Conservation (phyloP, 106 monocot genomes). For the Xerophyta viscosa region DNA sequence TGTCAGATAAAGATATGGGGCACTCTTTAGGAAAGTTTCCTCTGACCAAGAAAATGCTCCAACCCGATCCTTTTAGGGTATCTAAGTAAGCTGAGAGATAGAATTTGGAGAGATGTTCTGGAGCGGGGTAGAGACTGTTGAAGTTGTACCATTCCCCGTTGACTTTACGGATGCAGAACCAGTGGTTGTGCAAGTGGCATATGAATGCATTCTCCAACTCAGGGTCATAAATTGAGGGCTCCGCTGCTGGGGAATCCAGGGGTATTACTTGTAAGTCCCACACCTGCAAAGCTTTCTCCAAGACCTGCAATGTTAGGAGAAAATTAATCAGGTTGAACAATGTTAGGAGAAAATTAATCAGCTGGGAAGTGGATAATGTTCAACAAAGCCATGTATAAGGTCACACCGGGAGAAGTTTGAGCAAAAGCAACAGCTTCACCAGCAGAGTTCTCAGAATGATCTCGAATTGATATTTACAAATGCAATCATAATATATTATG, state of each 20-base stretch:
- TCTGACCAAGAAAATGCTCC: conserved; percentile 93
- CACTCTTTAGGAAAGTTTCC: conserved; percentile 93
- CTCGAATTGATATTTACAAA: too few species aligned
- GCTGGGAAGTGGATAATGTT: too few species aligned
- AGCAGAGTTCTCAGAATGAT: too few species aligned
- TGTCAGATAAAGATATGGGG: conserved; percentile 48
- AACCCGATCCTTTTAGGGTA: conserved; percentile 67
- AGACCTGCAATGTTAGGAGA: neutral
- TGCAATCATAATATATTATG: too few species aligned
- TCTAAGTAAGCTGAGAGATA: conserved; percentile 91
- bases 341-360: neutral
- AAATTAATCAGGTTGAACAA: too few species aligned
- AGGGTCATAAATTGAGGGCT: conserved; percentile 57
- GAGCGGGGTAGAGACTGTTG: conserved; percentile 90
- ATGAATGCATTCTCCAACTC: conserved; percentile 87
- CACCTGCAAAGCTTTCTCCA: conserved; percentile 81
- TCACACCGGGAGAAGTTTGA: neutral
- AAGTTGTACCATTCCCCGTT: conserved; percentile 96
- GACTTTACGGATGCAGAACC: conserved; percentile 97
- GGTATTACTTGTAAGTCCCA: conserved; percentile 91
- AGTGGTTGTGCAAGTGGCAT: conserved; percentile 80
- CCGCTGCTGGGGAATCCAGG: conserved; percentile 59
- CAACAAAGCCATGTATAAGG: too few species aligned
- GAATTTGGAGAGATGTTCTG: conserved; percentile 88
- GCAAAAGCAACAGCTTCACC: too few species aligned